Evolutionary conservation across 805 yeast species (phyloP).

Genomic region (Saturnispora galanensis): DNA sequence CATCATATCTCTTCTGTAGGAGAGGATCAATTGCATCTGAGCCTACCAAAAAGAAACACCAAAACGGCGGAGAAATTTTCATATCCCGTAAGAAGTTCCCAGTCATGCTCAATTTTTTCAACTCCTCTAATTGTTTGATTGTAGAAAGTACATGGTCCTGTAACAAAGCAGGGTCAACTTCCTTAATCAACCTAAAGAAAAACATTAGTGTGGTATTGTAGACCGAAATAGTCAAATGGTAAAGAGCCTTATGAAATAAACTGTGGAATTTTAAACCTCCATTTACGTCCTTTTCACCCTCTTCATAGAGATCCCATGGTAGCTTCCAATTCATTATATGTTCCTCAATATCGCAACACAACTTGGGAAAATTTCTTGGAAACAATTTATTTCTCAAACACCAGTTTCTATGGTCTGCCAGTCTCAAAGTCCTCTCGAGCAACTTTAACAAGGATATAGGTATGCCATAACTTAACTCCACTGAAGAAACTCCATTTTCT

Average conservation of each 20-base stretch:
- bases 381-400: conserved; percentile 32
- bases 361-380: conserved; percentile 46
- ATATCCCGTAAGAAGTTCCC: conserved; percentile 16
- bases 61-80: conserved; percentile 33
- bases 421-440: conserved; percentile 35
- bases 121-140: conserved; percentile 28
- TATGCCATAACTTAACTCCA: conserved; percentile 38
- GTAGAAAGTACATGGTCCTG: conserved; percentile 29
- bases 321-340: conserved; percentile 37
- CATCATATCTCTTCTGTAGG: conserved; percentile 27
- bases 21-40: conserved; percentile 28
- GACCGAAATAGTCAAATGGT: conserved; percentile 30
- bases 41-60: conserved; percentile 39
- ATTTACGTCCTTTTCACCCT: conserved; percentile 6
- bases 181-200: conserved; percentile 38
- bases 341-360: conserved; percentile 48
- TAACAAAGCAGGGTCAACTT: conserved; percentile 26
- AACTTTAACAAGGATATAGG: conserved; percentile 38
- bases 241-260: conserved; percentile 32
- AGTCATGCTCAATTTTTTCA: conserved; percentile 16
- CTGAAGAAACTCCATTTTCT: conserved; percentile 13
- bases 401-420: conserved; percentile 44
- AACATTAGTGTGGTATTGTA: conserved; percentile 36
- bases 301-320: conserved; percentile 33
- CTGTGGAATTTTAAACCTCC: conserved; percentile 24